Base-by-base conservation (phyloP, 2,329 filamentous ascomycete genomes). In the Ascochyta fabae region DNA sequence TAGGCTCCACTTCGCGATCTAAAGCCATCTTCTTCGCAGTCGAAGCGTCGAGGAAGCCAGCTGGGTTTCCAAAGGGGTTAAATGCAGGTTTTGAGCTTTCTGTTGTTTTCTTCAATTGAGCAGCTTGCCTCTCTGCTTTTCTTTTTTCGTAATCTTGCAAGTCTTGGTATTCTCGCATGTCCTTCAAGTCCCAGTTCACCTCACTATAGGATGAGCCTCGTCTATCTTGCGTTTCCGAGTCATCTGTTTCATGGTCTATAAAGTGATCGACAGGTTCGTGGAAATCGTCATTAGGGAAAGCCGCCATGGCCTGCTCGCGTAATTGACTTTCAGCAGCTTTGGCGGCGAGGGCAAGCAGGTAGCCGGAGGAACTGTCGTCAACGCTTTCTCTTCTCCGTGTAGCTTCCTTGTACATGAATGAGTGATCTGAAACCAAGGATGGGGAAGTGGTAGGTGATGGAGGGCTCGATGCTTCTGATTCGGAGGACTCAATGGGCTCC, bases 311-410 rank as follows among this genome's bases (percentile, higher is more conserved):
- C 68, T 86, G 82, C 65, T 96, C 91, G 59, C 89, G 86, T 60
- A 97, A 80, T 72, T 94, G 89, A 68, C 88, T 86, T 72, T 95
- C 88, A 8, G 90, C 90, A 68, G 92, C 88, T 68, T 87, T 88
- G 46, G 90, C 90, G 39, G 92, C 91, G 53, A 96, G 80, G 53
- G 90, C 87, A 55, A 96, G 83, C 51, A 96, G 78, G 73, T 93
- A 93, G 34, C 88, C 86, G 47, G 89, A 86, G 64, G 90, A 89
- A 60, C 85, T 84, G 59, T 91, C 90, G 69, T 95, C 90, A 60
- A 90, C 88, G 53, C 83, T 92, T 81, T 80, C 89, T 75, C 79
- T 74, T 58, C 77, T 75, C 35, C 87, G 81, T 54, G 84, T 81
- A 60, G 80, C 78, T 71, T 84, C 77, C 71, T 81, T 83, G 64